Percentiles rank a stretch among this genome's conserved stretches.
These are phyloP conservation scores for Calonectria ilicicola DNA, from an alignment of 2,329 filamentous ascomycete genomes.

Conservation along the genomic window DNA sequence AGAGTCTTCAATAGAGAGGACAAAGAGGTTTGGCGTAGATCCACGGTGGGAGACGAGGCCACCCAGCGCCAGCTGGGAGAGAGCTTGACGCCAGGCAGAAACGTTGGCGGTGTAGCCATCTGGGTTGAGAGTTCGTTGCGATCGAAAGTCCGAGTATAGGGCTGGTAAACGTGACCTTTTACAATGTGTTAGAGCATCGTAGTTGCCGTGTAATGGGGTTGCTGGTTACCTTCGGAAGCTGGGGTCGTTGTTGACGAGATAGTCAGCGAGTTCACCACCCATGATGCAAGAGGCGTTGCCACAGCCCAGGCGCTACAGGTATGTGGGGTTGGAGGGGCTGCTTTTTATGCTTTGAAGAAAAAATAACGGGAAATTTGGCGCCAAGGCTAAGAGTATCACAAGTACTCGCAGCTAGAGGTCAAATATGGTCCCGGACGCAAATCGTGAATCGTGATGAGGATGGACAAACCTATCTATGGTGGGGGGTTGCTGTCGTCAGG, in stretches of 20 bases:
- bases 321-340: neutral
- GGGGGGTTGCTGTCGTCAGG: slow-evolving; percentile 16
- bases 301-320: neutral
- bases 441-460: neutral
- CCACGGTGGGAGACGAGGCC: slow-evolving; percentile 63
- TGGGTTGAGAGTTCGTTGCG: slow-evolving; percentile 81
- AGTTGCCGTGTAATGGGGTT: neutral
- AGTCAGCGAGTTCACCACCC: slow-evolving; percentile 77
- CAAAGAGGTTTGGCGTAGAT: slow-evolving; percentile 59
- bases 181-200: neutral
- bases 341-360: neutral
- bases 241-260: slow-evolving; percentile 69
- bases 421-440: neutral
- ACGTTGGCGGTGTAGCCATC: slow-evolving; percentile 88
- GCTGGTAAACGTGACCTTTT: slow-evolving; percentile 83
- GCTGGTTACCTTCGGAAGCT: slow-evolving; percentile 67
- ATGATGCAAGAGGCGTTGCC: slow-evolving; percentile 53
- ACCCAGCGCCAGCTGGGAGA: slow-evolving; percentile 75
- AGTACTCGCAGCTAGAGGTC: neutral
- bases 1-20: slow-evolving; percentile 68
- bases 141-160: slow-evolving; percentile 87
- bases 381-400: neutral
- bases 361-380: neutral
- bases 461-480: slow-evolving; percentile 8
- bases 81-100: slow-evolving; percentile 80